A percentile compares a stretch with the other conserved stretches of the same genome.
phyloP scores from a whole-genome alignment of 192 early-diverging fungal genomes.

The Backusella psychrophila region DNA sequence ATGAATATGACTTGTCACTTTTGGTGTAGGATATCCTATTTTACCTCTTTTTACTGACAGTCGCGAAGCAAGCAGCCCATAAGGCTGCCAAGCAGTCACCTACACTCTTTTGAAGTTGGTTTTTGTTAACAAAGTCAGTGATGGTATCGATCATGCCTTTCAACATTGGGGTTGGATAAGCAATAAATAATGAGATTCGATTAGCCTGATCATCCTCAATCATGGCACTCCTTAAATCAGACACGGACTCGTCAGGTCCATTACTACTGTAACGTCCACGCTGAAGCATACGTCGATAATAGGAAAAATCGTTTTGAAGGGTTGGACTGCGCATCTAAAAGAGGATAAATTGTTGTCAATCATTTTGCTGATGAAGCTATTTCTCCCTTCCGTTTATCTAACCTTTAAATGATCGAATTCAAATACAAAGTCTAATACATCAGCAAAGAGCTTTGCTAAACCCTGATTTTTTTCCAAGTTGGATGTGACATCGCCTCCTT shows the following conservation, averaged over 20 bases:
- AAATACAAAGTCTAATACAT: constrained; percentile 84
- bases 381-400: neutral
- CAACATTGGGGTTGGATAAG: constrained; percentile 92
- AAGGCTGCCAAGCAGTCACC: constrained; percentile 75
- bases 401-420: constrained; percentile 95
- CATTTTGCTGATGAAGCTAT: neutral
- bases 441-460: constrained; percentile 77
- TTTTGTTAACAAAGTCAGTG: constrained; percentile 60
- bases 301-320: constrained; percentile 97
- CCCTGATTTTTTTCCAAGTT: constrained; percentile 77
- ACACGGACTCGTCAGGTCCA: neutral
- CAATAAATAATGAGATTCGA: constrained; percentile 94
- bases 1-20: neutral
- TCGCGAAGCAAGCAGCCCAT: constrained; percentile 73
- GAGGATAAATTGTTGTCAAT: neutral
- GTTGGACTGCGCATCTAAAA: constrained; percentile 37
- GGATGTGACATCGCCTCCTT: constrained; percentile 53
- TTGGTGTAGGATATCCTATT: no score
- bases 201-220: constrained; percentile 88
- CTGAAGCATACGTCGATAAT: constrained; percentile 87
- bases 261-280: constrained; percentile 56
- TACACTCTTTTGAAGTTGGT: constrained; percentile 46
- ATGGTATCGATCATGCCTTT: constrained; percentile 84
- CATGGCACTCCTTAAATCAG: constrained; percentile 58
- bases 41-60: constrained; percentile 67